Evolutionary conservation across 1,284 basidiomycete genomes (phyloP).

Genomic region (Ceratobasidium sp.): DNA sequence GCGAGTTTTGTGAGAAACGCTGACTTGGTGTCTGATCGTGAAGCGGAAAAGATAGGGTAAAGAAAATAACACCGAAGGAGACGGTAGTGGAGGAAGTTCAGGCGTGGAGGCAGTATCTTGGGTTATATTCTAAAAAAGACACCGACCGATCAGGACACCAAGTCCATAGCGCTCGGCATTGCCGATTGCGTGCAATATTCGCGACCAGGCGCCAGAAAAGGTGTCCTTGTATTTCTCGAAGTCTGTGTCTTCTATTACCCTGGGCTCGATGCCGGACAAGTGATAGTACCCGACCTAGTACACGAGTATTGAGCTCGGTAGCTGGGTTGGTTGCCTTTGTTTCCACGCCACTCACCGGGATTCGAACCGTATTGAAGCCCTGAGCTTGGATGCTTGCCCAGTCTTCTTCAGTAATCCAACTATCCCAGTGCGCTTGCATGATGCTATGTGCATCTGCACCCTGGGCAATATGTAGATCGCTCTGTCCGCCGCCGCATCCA

Average conservation of each 20-base stretch:
- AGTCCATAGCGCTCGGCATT: conserved; percentile 67
- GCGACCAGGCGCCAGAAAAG: conserved; percentile 75
- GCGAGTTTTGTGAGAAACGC: neutral
- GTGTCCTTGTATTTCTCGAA: conserved; percentile 66
- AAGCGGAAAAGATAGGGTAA: neutral
- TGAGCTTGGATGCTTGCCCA: conserved; percentile 75
- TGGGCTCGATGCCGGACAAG: conserved; percentile 65
- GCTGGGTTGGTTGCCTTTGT: conserved; percentile 44
- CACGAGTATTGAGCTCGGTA: neutral
- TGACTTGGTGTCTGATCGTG: neutral
- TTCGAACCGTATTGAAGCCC: conserved; percentile 82
- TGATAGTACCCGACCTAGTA: conserved; percentile 80
- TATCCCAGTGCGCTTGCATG: conserved; percentile 82
- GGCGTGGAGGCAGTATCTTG: neutral
- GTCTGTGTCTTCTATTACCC: conserved; percentile 74
- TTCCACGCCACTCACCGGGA: conserved; percentile 65
- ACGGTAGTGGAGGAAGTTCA: neutral
- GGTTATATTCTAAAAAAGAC: neutral
- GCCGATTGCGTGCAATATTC: conserved; percentile 71
- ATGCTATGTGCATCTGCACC: conserved; percentile 65
- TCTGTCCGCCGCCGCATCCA: conserved; percentile 56
- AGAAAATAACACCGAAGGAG: neutral
- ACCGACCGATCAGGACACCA: conserved; percentile 78
- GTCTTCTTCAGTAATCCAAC: conserved; percentile 73
- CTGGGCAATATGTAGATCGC: conserved; percentile 76